A percentile compares a stretch with the other conserved stretches of the same genome.
Evolutionary conservation across 345 rosid genomes (phyloP).

Genomic region (Anacardium occidentale): DNA sequence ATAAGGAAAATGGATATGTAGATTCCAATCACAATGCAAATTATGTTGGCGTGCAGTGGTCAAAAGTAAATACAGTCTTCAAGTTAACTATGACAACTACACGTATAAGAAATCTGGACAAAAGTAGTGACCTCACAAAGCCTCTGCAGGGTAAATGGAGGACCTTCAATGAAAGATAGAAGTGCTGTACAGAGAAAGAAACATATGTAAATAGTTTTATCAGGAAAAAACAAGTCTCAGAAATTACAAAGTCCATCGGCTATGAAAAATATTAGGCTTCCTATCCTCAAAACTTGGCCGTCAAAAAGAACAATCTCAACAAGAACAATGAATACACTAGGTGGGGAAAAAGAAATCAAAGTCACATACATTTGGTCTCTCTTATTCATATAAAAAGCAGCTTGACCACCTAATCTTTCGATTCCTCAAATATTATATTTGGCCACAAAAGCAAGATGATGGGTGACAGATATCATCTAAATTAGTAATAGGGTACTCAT

Average conservation of each 20-base stretch:
- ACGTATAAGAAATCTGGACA: neutral
- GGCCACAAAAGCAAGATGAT: neutral
- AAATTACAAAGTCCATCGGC: neutral
- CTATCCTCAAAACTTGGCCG: neutral
- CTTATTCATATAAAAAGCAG: neutral
- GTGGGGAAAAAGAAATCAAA: neutral
- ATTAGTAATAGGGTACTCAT: neutral
- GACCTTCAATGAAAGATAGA: conserved; percentile 71
- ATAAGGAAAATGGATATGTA: no score
- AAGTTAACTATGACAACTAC: neutral
- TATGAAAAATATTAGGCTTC: neutral
- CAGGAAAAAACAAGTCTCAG: neutral
- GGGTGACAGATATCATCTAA: neutral
- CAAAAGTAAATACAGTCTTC: neutral
- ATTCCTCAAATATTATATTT: neutral
- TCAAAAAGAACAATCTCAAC: no score
- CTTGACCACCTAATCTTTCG: neutral
- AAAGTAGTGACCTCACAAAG: conserved; percentile 69
- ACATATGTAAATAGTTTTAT: neutral
- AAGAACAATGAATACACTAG: neutral
- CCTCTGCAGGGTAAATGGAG: conserved; percentile 96
- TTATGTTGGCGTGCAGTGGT: no score
- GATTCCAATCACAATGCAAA: no score
- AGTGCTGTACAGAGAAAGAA: conserved; percentile 49
- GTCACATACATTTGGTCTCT: neutral